Percentiles rank a stretch among this genome's conserved stretches.
Evolutionary conservation across 2,329 filamentous ascomycete species (phyloP).

Genomic region (Aureobasidium pullulans): DNA sequence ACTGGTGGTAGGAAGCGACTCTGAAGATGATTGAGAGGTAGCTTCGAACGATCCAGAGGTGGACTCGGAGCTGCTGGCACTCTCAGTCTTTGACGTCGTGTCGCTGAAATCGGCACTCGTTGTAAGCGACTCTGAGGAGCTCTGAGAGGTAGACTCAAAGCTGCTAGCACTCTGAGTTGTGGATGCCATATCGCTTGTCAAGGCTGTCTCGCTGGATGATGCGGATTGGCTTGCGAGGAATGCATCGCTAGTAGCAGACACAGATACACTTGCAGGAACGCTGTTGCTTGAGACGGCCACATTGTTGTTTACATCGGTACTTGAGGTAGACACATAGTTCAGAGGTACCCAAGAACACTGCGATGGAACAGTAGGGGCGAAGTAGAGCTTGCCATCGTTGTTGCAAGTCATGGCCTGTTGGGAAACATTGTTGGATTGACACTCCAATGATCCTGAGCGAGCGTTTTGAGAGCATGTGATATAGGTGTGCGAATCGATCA

Average conservation of each 20-base stretch:
- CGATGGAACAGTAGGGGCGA: not conserved
- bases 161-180: not conserved
- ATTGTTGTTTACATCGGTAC: not conserved
- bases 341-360: not conserved
- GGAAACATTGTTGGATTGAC: not conserved
- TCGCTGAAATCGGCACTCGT: too few relatives aligned
- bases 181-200: not conserved
- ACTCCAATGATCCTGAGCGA: not conserved
- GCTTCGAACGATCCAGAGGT: not conserved
- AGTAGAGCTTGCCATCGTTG: constrained; percentile 2
- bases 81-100: too few relatives aligned
- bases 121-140: not conserved
- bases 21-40: not conserved
- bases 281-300: not conserved
- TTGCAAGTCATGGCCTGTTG: constrained; percentile 5
- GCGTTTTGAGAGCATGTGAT: not conserved
- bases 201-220: not conserved
- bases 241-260: not conserved
- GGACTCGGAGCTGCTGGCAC: not conserved
- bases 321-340: not conserved
- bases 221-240: not conserved
- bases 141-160: not conserved
- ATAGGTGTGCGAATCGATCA: not conserved
- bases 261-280: not conserved
- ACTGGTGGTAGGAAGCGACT: not conserved